Evolutionary conservation across 2,329 filamentous ascomycete species (phyloP).

Genomic region (Xylariaceae sp.): DNA sequence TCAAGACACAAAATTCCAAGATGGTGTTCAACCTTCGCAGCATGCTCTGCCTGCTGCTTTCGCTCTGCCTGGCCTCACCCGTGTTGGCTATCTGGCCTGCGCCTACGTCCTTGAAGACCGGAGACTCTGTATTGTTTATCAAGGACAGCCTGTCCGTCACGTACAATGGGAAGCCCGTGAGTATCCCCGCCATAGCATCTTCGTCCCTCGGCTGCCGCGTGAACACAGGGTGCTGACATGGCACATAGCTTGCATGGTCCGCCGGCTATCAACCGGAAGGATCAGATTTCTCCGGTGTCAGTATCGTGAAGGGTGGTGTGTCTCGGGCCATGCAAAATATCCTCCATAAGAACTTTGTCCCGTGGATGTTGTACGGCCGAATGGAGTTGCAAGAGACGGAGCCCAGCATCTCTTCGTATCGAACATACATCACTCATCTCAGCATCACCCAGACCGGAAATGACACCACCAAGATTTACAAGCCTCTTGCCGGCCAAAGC

Average conservation of each 20-base stretch:
- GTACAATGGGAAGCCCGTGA: slow-evolving; percentile 58
- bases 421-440: slow-evolving; percentile 57
- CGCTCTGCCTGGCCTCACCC: slow-evolving; percentile 39
- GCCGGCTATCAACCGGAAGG: slow-evolving; percentile 42
- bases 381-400: slow-evolving; percentile 59
- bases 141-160: slow-evolving; percentile 50
- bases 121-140: slow-evolving; percentile 53
- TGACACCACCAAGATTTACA: slow-evolving; percentile 54
- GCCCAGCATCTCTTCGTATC: slow-evolving; percentile 46
- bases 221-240: background rate
- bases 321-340: slow-evolving; percentile 62
- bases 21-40: slow-evolving; percentile 19
- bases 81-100: slow-evolving; percentile 58
- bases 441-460: slow-evolving; percentile 57
- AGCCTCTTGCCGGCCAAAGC: slow-evolving; percentile 59
- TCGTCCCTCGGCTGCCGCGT: slow-evolving; percentile 6
- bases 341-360: slow-evolving; percentile 67
- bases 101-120: slow-evolving; percentile 50
- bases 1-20: slow-evolving; percentile 8
- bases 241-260: slow-evolving; percentile 46
- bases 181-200: slow-evolving; percentile 31
- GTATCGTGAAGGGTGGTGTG: slow-evolving; percentile 55
- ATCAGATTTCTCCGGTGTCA: slow-evolving; percentile 44
- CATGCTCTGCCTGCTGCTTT: slow-evolving; percentile 32
- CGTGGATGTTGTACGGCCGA: slow-evolving; percentile 73